These are phyloP conservation scores for Amylocarpus encephaloides DNA, from an alignment of 2,329 filamentous ascomycete genomes.

Conservation along the genomic window DNA sequence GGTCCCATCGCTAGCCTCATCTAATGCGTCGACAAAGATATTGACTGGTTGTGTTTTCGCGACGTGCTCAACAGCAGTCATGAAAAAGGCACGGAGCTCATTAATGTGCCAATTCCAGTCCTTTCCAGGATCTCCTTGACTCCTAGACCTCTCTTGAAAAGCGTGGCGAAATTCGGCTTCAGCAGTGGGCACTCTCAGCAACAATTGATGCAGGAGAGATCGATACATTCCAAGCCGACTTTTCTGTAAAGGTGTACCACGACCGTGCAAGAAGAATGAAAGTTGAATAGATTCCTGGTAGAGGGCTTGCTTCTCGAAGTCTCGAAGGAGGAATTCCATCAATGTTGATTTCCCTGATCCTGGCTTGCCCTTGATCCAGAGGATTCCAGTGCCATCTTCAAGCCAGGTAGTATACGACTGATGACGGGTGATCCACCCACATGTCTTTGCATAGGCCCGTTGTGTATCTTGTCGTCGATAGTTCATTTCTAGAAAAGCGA, in stretches of 20 bases:
- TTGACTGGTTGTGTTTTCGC: not conserved
- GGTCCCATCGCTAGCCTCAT: not conserved
- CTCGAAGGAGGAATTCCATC: not conserved
- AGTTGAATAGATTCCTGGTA: not conserved
- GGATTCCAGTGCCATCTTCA: not conserved
- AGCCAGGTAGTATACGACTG: not conserved
- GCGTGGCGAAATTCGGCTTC: not conserved
- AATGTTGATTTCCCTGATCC: not conserved
- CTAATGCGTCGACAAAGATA: not conserved
- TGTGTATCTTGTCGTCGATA: not conserved
- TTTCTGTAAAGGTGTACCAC: not conserved
- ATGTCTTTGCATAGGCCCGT: not conserved
- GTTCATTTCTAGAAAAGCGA: not conserved
- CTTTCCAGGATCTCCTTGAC: not conserved
- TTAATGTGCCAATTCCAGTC: not conserved
- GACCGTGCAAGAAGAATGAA: not conserved
- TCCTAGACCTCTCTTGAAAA: no score
- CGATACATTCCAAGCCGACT: not conserved
- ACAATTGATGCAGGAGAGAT: not conserved
- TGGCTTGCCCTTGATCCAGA: not conserved
- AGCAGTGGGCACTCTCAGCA: not conserved
- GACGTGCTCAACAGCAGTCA: not conserved
- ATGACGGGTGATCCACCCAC: not conserved
- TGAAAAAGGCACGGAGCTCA: not conserved
- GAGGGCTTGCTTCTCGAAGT: no score